A percentile compares a stretch with the other conserved stretches of the same genome.
Evolutionary conservation across 2,329 filamentous ascomycete genomes (phyloP).

Genomic region (Xylaria polymorpha): DNA sequence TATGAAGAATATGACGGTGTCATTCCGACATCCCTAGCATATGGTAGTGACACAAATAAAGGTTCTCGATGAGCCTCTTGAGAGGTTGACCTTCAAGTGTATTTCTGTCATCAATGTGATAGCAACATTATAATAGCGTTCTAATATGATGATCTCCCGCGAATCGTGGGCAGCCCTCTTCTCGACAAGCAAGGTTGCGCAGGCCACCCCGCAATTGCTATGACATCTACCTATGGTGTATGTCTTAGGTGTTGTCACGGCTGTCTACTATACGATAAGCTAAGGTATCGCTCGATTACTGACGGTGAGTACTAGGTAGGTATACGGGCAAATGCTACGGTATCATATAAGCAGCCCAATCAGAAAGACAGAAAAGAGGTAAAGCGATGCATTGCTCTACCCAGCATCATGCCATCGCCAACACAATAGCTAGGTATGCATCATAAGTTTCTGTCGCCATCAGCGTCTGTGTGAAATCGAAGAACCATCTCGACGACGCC

Average conservation of each 20-base stretch:
- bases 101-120: conserved; percentile 2
- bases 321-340: conserved; percentile 2
- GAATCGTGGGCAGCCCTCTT: conserved; percentile 8
- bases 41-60: conserved; percentile 4
- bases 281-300: background rate
- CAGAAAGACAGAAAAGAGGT: conserved; percentile 1
- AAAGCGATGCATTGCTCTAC: conserved; percentile 15
- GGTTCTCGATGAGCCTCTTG: background rate
- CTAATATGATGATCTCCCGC: conserved; percentile 37
- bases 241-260: background rate
- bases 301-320: background rate
- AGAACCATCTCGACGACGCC: background rate
- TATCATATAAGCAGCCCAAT: conserved; percentile 19
- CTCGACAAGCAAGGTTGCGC: conserved; percentile 14
- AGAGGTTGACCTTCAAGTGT: background rate
- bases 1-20: conserved; percentile 1
- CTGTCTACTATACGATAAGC: background rate
- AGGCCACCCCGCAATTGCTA: conserved; percentile 18
- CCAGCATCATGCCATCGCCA: conserved; percentile 23
- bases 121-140: conserved; percentile 15
- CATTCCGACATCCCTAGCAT: conserved; percentile 7
- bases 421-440: conserved; percentile 13
- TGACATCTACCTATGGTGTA: conserved; percentile 6
- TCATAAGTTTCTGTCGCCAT: conserved; percentile 18
- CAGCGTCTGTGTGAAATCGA: conserved; percentile 10